These are phyloP conservation scores for Hypoxylon sp. DNA, from an alignment of 2,329 filamentous ascomycete species.

Conservation along the genomic window DNA sequence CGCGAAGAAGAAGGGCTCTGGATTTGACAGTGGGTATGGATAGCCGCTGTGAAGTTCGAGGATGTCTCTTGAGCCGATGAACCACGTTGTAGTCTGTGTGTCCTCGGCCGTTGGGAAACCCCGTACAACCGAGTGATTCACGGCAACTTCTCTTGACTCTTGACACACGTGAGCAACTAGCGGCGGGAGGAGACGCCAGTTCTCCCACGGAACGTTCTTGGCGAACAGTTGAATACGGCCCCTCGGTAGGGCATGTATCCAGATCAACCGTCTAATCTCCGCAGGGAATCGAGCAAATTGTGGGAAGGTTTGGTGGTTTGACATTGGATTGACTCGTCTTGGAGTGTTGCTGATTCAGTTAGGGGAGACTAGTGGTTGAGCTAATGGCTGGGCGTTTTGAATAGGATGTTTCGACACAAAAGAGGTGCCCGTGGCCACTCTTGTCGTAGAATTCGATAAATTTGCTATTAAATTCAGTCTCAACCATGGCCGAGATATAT, in stretches of 20 bases:
- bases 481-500: constrained; percentile 26
- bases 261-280: constrained; percentile 43
- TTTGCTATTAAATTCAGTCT: constrained; percentile 6
- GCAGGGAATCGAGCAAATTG: constrained; percentile 41
- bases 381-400: constrained; percentile 19
- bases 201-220: constrained; percentile 42
- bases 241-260: constrained; percentile 39
- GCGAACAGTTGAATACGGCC: constrained; percentile 44
- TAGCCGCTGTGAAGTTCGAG: constrained; percentile 44
- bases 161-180: constrained; percentile 39
- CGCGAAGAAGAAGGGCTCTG: constrained; percentile 43
- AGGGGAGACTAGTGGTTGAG: constrained; percentile 11
- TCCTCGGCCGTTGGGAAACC: constrained; percentile 42
- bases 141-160: constrained; percentile 38
- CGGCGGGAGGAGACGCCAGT: constrained; percentile 41
- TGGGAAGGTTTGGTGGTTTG: constrained; percentile 33
- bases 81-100: constrained; percentile 43
- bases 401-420: constrained; percentile 8
- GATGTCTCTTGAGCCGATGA: constrained; percentile 40
- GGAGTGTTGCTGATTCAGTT: constrained; percentile 8
- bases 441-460: constrained; percentile 23
- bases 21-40: constrained; percentile 44
- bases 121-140: constrained; percentile 39
- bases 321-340: constrained; percentile 31
- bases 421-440: constrained; percentile 5